These are phyloP conservation scores for Thielaviopsis euricoi DNA, from an alignment of 2,329 filamentous ascomycete genomes.

Conservation along the genomic window DNA sequence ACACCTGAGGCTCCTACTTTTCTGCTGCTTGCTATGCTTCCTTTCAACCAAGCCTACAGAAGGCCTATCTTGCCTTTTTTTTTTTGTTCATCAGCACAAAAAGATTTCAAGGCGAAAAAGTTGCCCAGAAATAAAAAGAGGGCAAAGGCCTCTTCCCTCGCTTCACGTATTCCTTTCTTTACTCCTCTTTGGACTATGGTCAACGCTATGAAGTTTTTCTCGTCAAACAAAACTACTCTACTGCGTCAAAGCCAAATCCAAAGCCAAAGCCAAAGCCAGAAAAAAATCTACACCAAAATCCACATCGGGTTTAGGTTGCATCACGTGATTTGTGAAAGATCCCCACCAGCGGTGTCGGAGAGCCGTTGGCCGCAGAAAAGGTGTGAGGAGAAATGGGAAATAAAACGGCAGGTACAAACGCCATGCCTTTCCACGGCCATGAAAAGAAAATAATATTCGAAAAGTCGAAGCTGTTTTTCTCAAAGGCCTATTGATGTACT, in stretches of 20 bases:
- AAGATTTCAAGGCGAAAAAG: too few species aligned
- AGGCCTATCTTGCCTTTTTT: too few species aligned
- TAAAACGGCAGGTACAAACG: conserved; percentile 6
- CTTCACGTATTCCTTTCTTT: too few species aligned
- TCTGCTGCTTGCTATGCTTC: background rate
- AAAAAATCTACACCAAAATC: background rate
- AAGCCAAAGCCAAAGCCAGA: background rate
- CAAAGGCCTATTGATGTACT: background rate
- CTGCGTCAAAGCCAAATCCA: background rate
- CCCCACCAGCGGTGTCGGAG: conserved; percentile 9
- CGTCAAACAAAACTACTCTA: too few species aligned
- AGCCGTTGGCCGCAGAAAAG: background rate
- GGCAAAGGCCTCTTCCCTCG: too few species aligned
- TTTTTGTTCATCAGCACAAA: too few species aligned
- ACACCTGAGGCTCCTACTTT: background rate
- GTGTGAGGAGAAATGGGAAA: too few species aligned
- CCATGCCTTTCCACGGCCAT: background rate
- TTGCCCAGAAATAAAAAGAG: too few species aligned
- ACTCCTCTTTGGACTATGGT: too few species aligned
- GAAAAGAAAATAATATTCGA: background rate
- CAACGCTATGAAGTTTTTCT: too few species aligned
- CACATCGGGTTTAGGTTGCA: background rate
- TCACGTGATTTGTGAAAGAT: conserved; percentile 1
- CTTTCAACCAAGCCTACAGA: too few species aligned
- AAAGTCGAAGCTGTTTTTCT: background rate